These are phyloP conservation scores for Candolleomyces eurysporus DNA, from an alignment of 768 basidiomycete species.

Conservation along the genomic window DNA sequence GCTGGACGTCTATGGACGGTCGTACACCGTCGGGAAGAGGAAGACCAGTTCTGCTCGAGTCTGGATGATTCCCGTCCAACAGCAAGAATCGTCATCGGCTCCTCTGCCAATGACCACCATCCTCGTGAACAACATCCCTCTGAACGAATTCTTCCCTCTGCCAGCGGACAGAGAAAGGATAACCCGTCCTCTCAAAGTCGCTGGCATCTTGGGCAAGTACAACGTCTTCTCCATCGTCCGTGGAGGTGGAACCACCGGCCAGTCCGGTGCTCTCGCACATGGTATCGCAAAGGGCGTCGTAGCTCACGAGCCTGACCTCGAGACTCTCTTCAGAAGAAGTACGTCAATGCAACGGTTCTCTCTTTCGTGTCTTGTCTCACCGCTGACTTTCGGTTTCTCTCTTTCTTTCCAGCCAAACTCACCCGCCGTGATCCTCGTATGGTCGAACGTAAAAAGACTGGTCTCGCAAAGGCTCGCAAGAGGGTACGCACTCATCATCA, in stretches of 20 bases:
- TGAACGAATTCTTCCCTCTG: conserved; percentile 75
- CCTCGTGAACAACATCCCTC: conserved; percentile 81
- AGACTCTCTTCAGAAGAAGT: conserved; percentile 73
- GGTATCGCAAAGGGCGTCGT: conserved; percentile 76
- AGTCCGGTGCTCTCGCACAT: conserved; percentile 83
- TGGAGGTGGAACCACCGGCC: conserved; percentile 90
- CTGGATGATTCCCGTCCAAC: conserved; percentile 80
- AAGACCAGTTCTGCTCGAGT: conserved; percentile 91
- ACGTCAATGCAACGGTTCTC: conserved; percentile 19
- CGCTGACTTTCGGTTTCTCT: conserved; percentile 3
- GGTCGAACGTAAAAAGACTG: conserved; percentile 99
- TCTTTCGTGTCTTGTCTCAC: background rate
- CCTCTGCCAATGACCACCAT: conserved; percentile 57
- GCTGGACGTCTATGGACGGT: conserved; percentile 76
- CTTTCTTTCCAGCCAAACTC: conserved; percentile 62
- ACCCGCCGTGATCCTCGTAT: conserved; percentile 91
- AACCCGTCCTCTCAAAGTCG: conserved; percentile 79
- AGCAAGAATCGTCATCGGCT: conserved; percentile 16
- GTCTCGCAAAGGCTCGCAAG: conserved; percentile 88
- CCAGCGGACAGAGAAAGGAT: conserved; percentile 78
- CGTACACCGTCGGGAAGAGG: conserved; percentile 82
- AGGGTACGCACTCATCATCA: conserved; percentile 52
- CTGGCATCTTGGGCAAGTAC: conserved; percentile 82
- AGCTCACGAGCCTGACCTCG: conserved; percentile 66
- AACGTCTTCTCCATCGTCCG: conserved; percentile 73